Conservation (phyloP, 192 early-diverging fungal genomes). For the Gigaspora rosea region DNA sequence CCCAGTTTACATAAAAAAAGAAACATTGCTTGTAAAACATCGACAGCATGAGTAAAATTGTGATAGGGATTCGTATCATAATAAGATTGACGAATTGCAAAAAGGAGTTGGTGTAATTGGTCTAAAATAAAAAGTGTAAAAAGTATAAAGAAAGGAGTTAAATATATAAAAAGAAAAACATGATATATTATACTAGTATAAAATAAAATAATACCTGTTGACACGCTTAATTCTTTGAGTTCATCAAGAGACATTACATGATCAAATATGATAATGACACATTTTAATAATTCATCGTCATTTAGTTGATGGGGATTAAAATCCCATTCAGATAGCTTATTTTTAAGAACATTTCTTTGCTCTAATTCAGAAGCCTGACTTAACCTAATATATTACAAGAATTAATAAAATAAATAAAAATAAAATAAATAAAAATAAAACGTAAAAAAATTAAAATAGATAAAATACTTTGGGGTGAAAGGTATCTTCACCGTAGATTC, state of each 20-base stretch:
- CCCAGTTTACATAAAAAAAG: slow-evolving; percentile 75
- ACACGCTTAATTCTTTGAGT: slow-evolving; percentile 58
- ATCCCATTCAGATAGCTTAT: slow-evolving; percentile 64
- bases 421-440: background rate
- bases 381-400: slow-evolving; percentile 38
- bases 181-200: background rate
- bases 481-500: slow-evolving; percentile 3
- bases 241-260: slow-evolving; percentile 59
- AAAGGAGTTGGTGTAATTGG: slow-evolving; percentile 53
- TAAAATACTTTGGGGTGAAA: slow-evolving; percentile 31
- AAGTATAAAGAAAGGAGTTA: background rate
- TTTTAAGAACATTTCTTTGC: slow-evolving; percentile 50
- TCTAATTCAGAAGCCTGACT: slow-evolving; percentile 35
- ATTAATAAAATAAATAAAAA: background rate
- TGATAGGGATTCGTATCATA: slow-evolving; percentile 84
- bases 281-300: slow-evolving; percentile 66
- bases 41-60: slow-evolving; percentile 93
- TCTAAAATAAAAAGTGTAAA: slow-evolving; percentile 41
- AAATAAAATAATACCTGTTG: slow-evolving; percentile 45
- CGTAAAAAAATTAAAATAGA: slow-evolving; percentile 8
- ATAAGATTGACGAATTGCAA: slow-evolving; percentile 57
- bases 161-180: background rate
- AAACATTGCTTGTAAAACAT: slow-evolving; percentile 89
- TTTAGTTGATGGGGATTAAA: slow-evolving; percentile 69
- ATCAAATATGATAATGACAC: slow-evolving; percentile 68